Evolutionary conservation across 2,329 filamentous ascomycete genomes (phyloP), one percentile per base, ranked within the genome.

Genomic region (Hymenoscyphus infarciens): DNA sequence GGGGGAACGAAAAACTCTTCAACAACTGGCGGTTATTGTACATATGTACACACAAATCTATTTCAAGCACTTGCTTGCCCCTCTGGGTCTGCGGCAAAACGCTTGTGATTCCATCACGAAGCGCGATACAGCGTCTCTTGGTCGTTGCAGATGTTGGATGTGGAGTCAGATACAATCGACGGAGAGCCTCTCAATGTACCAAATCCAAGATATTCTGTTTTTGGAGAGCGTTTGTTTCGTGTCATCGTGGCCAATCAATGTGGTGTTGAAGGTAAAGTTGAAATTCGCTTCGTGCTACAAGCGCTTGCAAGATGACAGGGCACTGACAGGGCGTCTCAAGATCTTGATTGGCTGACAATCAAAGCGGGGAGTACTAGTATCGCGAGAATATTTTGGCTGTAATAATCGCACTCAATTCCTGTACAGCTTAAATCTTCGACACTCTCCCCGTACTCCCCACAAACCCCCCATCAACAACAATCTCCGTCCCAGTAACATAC

Each of bases 401-500:
- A 27, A 27, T 27, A 27, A 27, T 27, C 25, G 25, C 25, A 35
- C 33, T 15, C 33, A 11, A 3, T 11, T 0, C 25, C 25, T 5
- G 19, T n/a, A 54, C 22, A 1, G 1, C 52, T 15, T 55, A 55
- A 16, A 55, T 11, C 52, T 35, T 35, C 29, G 29, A 31, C 8
- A 1, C 33, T 8, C 29, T 64, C 3, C 76, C 77, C 2, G 77
- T 79, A 7, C 76, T 79, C 25, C 69, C 72, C 1, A 76, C 78
- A 33, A 79, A 76, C 0, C 78, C 80, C 0, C 79, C 80, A 70
- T 81, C 80, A 3, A 81, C 77, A 13, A 83, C 76, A 66, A 83
- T 73, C 70, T 80, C 79, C 71, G 82, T 79, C 0, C 84, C 84
- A 0, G 82, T 87, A 7, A 87, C 81, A 69, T 87, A 87, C 35